phyloP scores from a whole-genome alignment of 1,284 basidiomycete genomes.

The Austroboletus sp. region DNA sequence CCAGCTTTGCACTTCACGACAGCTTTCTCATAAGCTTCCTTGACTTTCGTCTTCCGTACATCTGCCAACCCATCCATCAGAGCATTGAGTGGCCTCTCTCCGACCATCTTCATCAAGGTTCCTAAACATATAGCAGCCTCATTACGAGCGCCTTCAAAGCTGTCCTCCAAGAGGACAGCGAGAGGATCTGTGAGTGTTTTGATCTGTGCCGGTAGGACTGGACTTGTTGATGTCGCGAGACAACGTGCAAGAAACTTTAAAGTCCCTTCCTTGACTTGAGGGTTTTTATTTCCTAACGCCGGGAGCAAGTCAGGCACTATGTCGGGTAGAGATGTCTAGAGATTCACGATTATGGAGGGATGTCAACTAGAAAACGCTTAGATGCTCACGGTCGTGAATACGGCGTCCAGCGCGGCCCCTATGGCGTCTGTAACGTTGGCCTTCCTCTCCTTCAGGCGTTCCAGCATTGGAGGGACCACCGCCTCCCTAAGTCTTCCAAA shows the following conservation, averaged over 20 bases:
- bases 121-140: conserved; percentile 87
- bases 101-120: conserved; percentile 93
- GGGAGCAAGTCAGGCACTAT: conserved; percentile 80
- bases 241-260: conserved; percentile 84
- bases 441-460: conserved; percentile 93
- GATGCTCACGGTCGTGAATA: conserved; percentile 71
- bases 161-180: conserved; percentile 76
- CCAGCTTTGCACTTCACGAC: conserved; percentile 79
- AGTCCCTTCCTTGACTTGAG: conserved; percentile 92
- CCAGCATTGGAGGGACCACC: conserved; percentile 76
- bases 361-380: conserved; percentile 4
- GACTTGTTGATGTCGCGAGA: conserved; percentile 62
- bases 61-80: conserved; percentile 85
- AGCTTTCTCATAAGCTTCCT: conserved; percentile 86
- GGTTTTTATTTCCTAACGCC: conserved; percentile 86
- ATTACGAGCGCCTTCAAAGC: conserved; percentile 84
- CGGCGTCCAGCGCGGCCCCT: conserved; percentile 81
- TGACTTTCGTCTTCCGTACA: conserved; percentile 87
- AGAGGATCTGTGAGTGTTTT: conserved; percentile 81
- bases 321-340: conserved; percentile 73
- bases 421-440: conserved; percentile 84
- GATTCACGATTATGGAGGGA: conserved; percentile 13
- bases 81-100: conserved; percentile 86
- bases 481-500: conserved; percentile 75
- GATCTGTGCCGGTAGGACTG: conserved; percentile 70